A percentile compares a stretch with the other conserved stretches of the same genome.
These are phyloP conservation scores for Penicillium sp. DNA, from an alignment of 2,329 filamentous ascomycete genomes.

Conservation along the genomic window DNA sequence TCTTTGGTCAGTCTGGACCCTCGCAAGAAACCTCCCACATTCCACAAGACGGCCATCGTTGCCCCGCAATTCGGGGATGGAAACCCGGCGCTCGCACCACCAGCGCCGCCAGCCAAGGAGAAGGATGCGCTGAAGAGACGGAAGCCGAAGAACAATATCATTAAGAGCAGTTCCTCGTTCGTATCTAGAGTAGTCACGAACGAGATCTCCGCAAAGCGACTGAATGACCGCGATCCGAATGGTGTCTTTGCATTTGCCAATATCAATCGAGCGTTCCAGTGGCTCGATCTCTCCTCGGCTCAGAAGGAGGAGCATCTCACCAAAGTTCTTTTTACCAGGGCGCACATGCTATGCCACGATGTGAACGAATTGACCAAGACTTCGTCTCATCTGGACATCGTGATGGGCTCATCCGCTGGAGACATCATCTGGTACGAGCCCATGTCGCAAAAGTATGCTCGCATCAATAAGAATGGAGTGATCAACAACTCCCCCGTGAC, in stretches of 20 bases:
- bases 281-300: conserved; percentile 77
- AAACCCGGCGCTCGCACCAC: conserved; percentile 62
- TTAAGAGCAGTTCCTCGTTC: conserved; percentile 97
- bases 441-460: conserved; percentile 88
- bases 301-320: conserved; percentile 77
- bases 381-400: conserved; percentile 73
- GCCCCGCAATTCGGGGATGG: conserved; percentile 76
- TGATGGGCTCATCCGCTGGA: conserved; percentile 92
- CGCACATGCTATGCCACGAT: conserved; percentile 91
- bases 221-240: conserved; percentile 71
- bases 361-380: conserved; percentile 80
- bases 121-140: conserved; percentile 67
- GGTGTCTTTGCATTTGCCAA: conserved; percentile 91
- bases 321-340: conserved; percentile 95
- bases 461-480: conserved; percentile 92
- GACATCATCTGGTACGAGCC: conserved; percentile 99
- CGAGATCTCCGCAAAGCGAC: conserved; percentile 69
- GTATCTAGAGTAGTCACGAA: conserved; percentile 94
- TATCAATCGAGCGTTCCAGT: conserved; percentile 91
- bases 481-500: conserved; percentile 83
- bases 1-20: conserved; percentile 69
- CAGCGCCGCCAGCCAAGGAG: conserved; percentile 58
- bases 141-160: conserved; percentile 97
- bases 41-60: conserved; percentile 39
- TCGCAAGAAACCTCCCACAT: conserved; percentile 44